phyloP scores from a whole-genome alignment of 2,329 filamentous ascomycete species.

The Colletotrichum tabaci region DNA sequence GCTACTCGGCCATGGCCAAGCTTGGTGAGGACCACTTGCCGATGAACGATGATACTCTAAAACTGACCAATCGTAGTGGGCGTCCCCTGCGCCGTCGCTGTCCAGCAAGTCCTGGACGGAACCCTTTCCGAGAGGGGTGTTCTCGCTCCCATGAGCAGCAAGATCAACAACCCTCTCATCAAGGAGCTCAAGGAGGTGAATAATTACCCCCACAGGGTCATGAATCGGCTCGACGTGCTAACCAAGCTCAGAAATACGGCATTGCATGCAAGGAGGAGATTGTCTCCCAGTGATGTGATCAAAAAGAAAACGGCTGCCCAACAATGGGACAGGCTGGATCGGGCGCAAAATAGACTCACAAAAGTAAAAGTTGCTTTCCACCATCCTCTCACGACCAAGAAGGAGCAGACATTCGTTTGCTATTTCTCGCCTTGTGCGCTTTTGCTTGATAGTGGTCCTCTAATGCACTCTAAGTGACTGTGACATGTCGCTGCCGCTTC shows the following conservation, averaged over 20 bases:
- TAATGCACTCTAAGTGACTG: no score
- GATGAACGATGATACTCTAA: conserved; percentile 78
- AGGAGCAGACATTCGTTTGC: no score
- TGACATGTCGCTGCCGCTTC: no score
- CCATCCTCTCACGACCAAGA: no score
- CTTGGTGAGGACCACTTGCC: conserved; percentile 3
- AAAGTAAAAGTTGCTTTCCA: not conserved
- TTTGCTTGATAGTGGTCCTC: no score
- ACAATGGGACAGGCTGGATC: no score
- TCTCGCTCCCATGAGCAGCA: conserved; percentile 81
- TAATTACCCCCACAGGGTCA: conserved; percentile 62
- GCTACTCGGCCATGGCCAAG: conserved; percentile 68
- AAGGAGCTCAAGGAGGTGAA: conserved; percentile 82
- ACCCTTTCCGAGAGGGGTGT: conserved; percentile 81
- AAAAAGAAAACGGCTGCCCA: not conserved
- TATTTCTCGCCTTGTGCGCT: no score
- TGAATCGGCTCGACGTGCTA: not conserved
- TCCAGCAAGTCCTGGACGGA: conserved; percentile 62
- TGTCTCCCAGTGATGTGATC: not conserved
- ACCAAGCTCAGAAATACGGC: not conserved
- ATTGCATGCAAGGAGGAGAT: conserved; percentile 13
- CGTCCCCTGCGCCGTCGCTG: conserved; percentile 67
- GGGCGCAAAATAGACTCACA: not conserved
- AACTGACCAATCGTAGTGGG: conserved; percentile 72
- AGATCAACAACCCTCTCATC: conserved; percentile 81